phyloP scores from a whole-genome alignment of 345 rosid genomes.

The Sisymbrium altissimum region DNA sequence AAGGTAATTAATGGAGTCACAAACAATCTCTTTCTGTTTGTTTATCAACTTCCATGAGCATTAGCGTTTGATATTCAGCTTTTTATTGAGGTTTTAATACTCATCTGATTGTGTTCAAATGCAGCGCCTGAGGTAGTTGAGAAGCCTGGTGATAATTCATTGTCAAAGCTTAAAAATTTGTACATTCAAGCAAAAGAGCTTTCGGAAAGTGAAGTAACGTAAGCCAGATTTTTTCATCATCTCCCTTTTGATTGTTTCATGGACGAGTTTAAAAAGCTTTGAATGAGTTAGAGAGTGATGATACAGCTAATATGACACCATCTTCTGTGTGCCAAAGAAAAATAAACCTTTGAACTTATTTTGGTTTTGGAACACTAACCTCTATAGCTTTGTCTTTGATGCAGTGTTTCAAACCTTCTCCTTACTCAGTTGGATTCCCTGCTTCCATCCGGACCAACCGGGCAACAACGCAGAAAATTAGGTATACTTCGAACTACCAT shows the following conservation, averaged over 20 bases:
- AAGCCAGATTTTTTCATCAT: conserved; percentile 24
- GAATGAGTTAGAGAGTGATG: neutral
- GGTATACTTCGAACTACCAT: conserved; percentile 44
- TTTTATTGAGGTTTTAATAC: neutral
- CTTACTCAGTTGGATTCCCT: conserved; percentile 66
- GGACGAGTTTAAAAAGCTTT: neutral
- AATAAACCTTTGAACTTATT: neutral
- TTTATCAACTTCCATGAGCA: neutral
- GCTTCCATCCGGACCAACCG: conserved; percentile 68
- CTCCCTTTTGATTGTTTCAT: neutral
- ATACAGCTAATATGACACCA: neutral
- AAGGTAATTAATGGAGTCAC: neutral
- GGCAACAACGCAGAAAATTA: conserved; percentile 72
- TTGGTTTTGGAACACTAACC: neutral
- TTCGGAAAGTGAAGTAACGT: conserved; percentile 83
- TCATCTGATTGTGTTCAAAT: conserved; percentile 18
- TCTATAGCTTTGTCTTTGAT: neutral
- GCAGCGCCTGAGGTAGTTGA: conserved; percentile 93
- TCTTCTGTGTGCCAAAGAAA: neutral
- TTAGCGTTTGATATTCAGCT: neutral
- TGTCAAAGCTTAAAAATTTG: conserved; percentile 50
- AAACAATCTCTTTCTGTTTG: neutral
- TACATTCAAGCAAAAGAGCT: conserved; percentile 81
- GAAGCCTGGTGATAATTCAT: conserved; percentile 80
- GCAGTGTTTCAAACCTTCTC: conserved; percentile 56